Evolutionary conservation across 1,284 basidiomycete genomes (phyloP).

Genomic region (Stereum hirsutum): DNA sequence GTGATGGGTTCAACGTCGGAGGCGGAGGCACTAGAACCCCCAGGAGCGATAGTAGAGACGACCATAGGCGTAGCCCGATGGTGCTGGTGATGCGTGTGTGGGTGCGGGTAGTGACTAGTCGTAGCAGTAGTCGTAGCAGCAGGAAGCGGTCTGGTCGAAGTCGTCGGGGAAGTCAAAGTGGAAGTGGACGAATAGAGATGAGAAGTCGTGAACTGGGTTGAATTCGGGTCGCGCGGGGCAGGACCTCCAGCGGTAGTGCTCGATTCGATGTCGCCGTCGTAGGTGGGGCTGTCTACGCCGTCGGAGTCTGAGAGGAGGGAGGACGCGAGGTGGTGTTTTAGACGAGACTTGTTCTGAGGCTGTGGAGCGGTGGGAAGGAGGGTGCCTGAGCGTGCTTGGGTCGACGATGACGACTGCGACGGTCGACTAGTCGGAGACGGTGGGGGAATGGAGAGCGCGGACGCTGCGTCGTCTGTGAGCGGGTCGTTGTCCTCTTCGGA

Average conservation of each 20-base stretch:
- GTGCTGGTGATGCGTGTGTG: no score
- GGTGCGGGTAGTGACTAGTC: no score
- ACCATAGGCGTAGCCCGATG: slow-evolving; percentile 1
- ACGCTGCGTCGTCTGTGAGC: slow-evolving; percentile 62
- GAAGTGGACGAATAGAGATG: slow-evolving; percentile 35
- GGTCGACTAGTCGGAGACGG: slow-evolving; percentile 18
- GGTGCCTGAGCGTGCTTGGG: background rate
- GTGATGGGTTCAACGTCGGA: slow-evolving; percentile 10
- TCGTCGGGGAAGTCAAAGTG: slow-evolving; percentile 38
- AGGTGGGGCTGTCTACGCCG: slow-evolving; percentile 75
- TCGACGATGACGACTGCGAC: slow-evolving; percentile 1
- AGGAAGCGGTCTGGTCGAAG: slow-evolving; percentile 17
- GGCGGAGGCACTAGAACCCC: slow-evolving; percentile 12
- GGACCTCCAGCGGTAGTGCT: slow-evolving; percentile 51
- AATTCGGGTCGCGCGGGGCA: slow-evolving; percentile 17
- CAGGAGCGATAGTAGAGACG: slow-evolving; percentile 7
- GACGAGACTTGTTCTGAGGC: slow-evolving; percentile 13
- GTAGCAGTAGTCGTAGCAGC: background rate
- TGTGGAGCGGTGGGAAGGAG: slow-evolving; percentile 5
- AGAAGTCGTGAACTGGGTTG: slow-evolving; percentile 14
- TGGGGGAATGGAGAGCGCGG: slow-evolving; percentile 33
- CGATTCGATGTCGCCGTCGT: slow-evolving; percentile 85
- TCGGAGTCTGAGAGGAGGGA: slow-evolving; percentile 54
- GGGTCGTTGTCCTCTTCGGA: slow-evolving; percentile 81
- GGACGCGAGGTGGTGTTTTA: slow-evolving; percentile 42